Percentiles rank a stretch among this genome's conserved stretches.
phyloP scores from a whole-genome alignment of 148 eudicot species.

The Fallopia convolvulus region DNA sequence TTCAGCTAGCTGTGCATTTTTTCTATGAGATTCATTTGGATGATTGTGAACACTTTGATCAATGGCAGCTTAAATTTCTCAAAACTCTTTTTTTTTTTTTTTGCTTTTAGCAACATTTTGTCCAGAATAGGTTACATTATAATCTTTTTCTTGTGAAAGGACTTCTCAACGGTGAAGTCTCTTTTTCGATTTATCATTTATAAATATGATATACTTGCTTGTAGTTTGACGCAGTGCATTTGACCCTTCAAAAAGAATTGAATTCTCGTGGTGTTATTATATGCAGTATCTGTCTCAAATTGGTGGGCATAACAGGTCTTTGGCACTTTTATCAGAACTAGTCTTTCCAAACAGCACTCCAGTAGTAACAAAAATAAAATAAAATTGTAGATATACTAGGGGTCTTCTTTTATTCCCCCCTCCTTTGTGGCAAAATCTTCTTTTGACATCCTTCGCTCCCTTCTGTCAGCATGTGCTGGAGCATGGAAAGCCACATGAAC shows the following conservation, averaged over 20 bases:
- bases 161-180: too few relatives aligned
- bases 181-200: not conserved
- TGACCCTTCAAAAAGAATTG: not conserved
- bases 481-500: slow-evolving; percentile 90
- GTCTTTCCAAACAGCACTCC: not conserved
- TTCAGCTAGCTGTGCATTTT: not conserved
- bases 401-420: too few relatives aligned
- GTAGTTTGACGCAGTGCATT: not conserved
- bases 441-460: slow-evolving; percentile 3
- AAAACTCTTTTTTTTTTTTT: not conserved
- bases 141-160: too few relatives aligned
- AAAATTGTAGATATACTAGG: too few relatives aligned
- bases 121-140: too few relatives aligned
- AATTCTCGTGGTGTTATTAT: not conserved
- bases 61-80: not conserved
- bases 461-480: slow-evolving; percentile 76
- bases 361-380: too few relatives aligned
- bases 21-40: not conserved
- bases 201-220: not conserved
- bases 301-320: not conserved
- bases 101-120: not conserved
- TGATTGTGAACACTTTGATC: not conserved
- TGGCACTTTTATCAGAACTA: not conserved
- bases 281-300: not conserved
- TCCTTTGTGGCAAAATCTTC: not conserved